Conservation (phyloP, 73 alveolate species). For the Durusdinium trenchii region DNA sequence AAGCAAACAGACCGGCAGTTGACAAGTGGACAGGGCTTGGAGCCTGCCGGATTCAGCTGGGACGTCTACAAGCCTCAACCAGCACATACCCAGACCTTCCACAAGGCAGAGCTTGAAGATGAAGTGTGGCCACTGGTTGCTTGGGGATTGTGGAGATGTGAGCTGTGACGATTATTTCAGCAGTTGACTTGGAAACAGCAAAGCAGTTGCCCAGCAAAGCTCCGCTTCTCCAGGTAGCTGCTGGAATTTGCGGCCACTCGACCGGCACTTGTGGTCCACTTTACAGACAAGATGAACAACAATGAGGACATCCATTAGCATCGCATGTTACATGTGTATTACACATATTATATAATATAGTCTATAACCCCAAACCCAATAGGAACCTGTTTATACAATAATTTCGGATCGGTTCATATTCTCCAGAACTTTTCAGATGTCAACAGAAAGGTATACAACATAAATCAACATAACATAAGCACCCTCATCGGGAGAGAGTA, state of each 20-base stretch:
- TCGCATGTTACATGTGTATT: too few relatives aligned
- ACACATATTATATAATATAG: too few relatives aligned
- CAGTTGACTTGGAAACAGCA: not conserved
- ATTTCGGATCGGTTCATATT: too few relatives aligned
- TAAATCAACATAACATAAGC: too few relatives aligned
- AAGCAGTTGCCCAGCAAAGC: not conserved
- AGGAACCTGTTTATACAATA: too few relatives aligned
- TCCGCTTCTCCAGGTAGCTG: conserved; percentile 31
- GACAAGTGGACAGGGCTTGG: conserved; percentile 70
- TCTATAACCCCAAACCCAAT: too few relatives aligned
- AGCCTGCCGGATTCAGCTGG: conserved; percentile 87
- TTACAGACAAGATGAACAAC: not conserved
- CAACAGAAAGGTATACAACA: too few relatives aligned
- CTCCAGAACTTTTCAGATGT: too few relatives aligned
- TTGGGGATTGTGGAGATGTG: not conserved
- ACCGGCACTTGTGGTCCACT: not conserved
- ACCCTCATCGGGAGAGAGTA: too few relatives aligned
- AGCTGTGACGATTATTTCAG: not conserved
- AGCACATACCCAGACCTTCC: conserved; percentile 48
- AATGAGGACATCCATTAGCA: too few relatives aligned
- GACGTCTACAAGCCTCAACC: conserved; percentile 74
- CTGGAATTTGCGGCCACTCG: conserved; percentile 63
- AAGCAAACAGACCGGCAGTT: too few relatives aligned
- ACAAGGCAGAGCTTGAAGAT: conserved; percentile 25
- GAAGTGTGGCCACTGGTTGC: not conserved